These are phyloP conservation scores for Pseudogymnoascus sp. DNA, from an alignment of 2,329 filamentous ascomycete species.

Conservation along the genomic window DNA sequence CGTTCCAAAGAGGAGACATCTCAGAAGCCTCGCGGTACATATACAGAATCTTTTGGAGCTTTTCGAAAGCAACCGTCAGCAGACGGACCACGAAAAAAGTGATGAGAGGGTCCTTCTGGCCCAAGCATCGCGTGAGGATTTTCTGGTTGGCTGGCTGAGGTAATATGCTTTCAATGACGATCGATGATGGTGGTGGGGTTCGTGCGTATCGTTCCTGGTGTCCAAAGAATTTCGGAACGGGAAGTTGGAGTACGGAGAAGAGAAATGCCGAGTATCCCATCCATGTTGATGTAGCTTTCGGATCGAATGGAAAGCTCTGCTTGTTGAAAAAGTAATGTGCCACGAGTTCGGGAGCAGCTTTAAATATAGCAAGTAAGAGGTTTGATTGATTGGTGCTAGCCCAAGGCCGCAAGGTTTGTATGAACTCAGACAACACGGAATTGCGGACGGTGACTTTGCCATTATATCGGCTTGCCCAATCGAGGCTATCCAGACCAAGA, in stretches of 20 bases:
- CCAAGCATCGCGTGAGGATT: constrained; percentile 68
- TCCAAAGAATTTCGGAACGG: constrained; percentile 65
- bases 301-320: constrained; percentile 75
- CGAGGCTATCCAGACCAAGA: constrained; percentile 58
- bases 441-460: constrained; percentile 69
- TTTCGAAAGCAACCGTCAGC: constrained; percentile 68
- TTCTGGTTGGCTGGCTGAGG: constrained; percentile 76
- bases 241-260: constrained; percentile 69
- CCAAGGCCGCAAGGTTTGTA: constrained; percentile 73
- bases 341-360: constrained; percentile 73
- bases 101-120: constrained; percentile 67
- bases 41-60: constrained; percentile 46
- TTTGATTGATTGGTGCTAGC: constrained; percentile 73
- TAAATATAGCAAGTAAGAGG: constrained; percentile 71
- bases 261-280: constrained; percentile 86
- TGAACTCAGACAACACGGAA: constrained; percentile 66
- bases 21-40: constrained; percentile 35
- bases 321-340: constrained; percentile 80
- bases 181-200: constrained; percentile 67
- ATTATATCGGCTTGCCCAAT: constrained; percentile 60
- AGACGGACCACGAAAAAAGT: constrained; percentile 79
- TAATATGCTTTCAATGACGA: constrained; percentile 78
- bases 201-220: constrained; percentile 51
- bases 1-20: constrained; percentile 50
- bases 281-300: constrained; percentile 89